Percentiles rank a stretch among this genome's conserved stretches.
Evolutionary conservation across 331 rosid species (phyloP).

Genomic region (Erythrophleum ivorense): DNA sequence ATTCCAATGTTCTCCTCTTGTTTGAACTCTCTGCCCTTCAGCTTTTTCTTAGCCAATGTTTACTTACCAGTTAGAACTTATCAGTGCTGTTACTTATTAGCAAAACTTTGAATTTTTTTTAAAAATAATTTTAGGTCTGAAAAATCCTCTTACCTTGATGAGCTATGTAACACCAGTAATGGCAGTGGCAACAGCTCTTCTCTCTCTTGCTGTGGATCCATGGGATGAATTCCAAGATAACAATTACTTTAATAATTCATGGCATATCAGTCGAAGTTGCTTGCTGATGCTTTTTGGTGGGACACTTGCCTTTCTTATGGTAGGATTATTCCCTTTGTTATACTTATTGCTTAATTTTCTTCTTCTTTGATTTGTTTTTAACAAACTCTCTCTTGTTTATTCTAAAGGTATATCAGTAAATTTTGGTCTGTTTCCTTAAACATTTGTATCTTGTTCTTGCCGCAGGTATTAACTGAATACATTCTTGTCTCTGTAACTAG

Average conservation of each 20-base stretch:
- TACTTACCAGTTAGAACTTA: constrained; percentile 24
- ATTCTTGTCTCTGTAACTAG: constrained; percentile 93
- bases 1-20: constrained; percentile 13
- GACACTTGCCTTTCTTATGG: constrained; percentile 93
- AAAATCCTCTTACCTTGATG: constrained; percentile 93
- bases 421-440: neutral
- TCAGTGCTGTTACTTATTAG: constrained; percentile 10
- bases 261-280: constrained; percentile 77
- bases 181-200: constrained; percentile 79
- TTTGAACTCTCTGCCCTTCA: constrained; percentile 1
- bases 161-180: constrained; percentile 93
- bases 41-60: constrained; percentile 16
- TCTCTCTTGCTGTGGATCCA: constrained; percentile 85
- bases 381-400: constrained; percentile 10
- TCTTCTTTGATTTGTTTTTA: neutral
- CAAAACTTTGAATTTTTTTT: constrained; percentile 30
- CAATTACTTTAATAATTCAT: constrained; percentile 71
- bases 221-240: constrained; percentile 76
- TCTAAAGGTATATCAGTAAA: constrained; percentile 4
- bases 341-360: constrained; percentile 27
- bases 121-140: constrained; percentile 72
- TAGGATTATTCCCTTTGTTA: constrained; percentile 45
- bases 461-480: constrained; percentile 91
- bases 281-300: constrained; percentile 96
- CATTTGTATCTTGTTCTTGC: constrained; percentile 38